Evolutionary conservation across 805 yeast species (phyloP).

Genomic region (Pichia pseudocactophila): DNA sequence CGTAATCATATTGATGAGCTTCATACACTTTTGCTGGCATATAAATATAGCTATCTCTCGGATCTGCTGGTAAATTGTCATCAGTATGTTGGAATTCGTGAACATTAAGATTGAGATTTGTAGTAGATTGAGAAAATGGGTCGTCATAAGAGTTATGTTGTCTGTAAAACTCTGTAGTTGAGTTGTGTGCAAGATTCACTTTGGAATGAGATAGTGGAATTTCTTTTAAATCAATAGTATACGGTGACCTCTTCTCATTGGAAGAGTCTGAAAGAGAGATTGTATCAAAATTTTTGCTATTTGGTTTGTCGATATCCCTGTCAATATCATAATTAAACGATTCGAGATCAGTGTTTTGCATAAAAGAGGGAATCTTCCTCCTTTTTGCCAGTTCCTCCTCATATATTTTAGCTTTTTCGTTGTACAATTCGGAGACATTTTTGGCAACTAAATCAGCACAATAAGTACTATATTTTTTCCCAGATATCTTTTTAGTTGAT

Average conservation of each 20-base stretch:
- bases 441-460: slow-evolving; percentile 22
- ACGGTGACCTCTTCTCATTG: slow-evolving; percentile 6
- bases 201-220: slow-evolving; percentile 8
- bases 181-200: slow-evolving; percentile 1
- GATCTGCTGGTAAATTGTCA: neutral
- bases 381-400: slow-evolving; percentile 17
- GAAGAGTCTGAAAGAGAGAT: neutral
- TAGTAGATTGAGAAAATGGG: neutral
- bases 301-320: neutral
- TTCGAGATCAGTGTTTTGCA: neutral
- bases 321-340: slow-evolving; percentile 1
- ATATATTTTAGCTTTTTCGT: slow-evolving; percentile 8
- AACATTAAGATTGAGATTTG: neutral
- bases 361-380: slow-evolving; percentile 17
- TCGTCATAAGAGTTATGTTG: neutral
- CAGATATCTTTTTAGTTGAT: slow-evolving; percentile 5
- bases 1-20: slow-evolving; percentile 1
- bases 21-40: slow-evolving; percentile 6
- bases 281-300: neutral
- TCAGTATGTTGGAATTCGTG: neutral
- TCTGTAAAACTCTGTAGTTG: neutral
- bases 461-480: slow-evolving; percentile 14
- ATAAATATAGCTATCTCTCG: slow-evolving; percentile 2
- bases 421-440: slow-evolving; percentile 22
- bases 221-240: slow-evolving; percentile 1